Evolutionary conservation across 2,329 filamentous ascomycete species (phyloP).

Genomic region (Diaporthe sp.): DNA sequence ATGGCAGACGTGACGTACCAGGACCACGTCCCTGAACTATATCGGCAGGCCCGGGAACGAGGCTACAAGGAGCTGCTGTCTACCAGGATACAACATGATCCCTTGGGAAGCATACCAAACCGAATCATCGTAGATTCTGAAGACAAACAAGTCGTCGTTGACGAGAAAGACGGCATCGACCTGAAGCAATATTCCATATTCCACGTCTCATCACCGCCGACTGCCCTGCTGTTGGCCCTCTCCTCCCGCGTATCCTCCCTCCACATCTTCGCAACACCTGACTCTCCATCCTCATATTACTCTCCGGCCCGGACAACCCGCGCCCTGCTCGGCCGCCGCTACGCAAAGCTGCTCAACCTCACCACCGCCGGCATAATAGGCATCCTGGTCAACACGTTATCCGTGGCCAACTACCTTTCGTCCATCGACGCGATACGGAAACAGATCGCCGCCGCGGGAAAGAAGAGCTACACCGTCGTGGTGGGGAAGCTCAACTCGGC

Average conservation of each 20-base stretch:
- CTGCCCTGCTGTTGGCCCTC: conserved; percentile 87
- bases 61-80: conserved; percentile 81
- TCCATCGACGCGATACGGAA: conserved; percentile 81
- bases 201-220: conserved; percentile 85
- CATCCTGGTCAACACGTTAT: conserved; percentile 95
- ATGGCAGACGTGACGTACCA: conserved; percentile 93
- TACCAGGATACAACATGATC: conserved; percentile 82
- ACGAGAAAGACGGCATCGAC: conserved; percentile 55
- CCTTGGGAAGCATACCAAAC: conserved; percentile 87
- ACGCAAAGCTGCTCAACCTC: conserved; percentile 86
- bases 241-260: conserved; percentile 85
- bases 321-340: conserved; percentile 82
- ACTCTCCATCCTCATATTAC: conserved; percentile 63
- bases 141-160: conserved; percentile 53
- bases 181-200: conserved; percentile 82
- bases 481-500: conserved; percentile 97
- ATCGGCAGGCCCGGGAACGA: conserved; percentile 63
- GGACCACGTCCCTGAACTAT: conserved; percentile 76
- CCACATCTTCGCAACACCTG: conserved; percentile 78
- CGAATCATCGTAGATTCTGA: conserved; percentile 68
- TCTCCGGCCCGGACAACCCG: conserved; percentile 63
- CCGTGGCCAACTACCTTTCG: conserved; percentile 88
- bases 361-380: conserved; percentile 88
- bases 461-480: conserved; percentile 96
- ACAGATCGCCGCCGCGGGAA: conserved; percentile 83